phyloP scores from a whole-genome alignment of 2,329 filamentous ascomycete genomes.

The Elsinoe necatrix region DNA sequence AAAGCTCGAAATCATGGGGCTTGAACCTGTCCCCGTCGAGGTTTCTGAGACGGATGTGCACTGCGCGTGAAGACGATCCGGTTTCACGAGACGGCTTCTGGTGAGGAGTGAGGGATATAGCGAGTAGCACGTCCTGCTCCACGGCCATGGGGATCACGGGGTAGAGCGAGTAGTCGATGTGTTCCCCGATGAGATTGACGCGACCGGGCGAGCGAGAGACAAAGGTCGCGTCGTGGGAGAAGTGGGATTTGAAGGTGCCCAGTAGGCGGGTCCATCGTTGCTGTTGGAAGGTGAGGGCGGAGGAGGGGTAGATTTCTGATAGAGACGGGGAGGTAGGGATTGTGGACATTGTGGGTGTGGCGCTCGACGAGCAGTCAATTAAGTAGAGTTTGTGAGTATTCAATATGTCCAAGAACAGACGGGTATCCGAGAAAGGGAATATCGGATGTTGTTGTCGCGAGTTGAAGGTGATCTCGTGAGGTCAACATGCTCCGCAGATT shows the following conservation, averaged over 20 bases:
- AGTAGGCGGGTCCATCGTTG: conserved; percentile 69
- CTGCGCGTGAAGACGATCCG: conserved; percentile 30
- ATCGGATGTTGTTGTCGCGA: not conserved
- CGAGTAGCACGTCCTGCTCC: conserved; percentile 80
- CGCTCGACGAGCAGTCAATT: not conserved
- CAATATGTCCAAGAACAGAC: no score
- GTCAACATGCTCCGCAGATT: not conserved
- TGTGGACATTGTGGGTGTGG: conserved; percentile 2
- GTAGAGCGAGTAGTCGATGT: conserved; percentile 98
- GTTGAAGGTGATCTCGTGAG: not conserved
- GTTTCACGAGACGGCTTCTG: conserved; percentile 33
- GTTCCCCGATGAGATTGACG: conserved; percentile 98
- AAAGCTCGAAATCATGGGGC: conserved; percentile 63
- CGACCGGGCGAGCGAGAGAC: conserved; percentile 84
- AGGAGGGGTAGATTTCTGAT: conserved; percentile 72
- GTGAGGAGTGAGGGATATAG: conserved; percentile 54
- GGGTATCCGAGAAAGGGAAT: not conserved
- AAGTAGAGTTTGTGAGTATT: no score
- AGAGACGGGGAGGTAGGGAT: conserved; percentile 63
- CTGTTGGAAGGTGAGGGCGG: conserved; percentile 58
- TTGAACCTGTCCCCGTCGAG: conserved; percentile 68
- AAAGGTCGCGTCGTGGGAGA: conserved; percentile 65
- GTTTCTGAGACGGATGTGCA: conserved; percentile 69
- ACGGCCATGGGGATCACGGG: conserved; percentile 94
- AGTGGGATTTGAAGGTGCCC: conserved; percentile 59